Evolutionary conservation across 306 rosid genomes (phyloP), one percentile per base, ranked within the genome.

Genomic region (Notholithocarpus densiflorus): DNA sequence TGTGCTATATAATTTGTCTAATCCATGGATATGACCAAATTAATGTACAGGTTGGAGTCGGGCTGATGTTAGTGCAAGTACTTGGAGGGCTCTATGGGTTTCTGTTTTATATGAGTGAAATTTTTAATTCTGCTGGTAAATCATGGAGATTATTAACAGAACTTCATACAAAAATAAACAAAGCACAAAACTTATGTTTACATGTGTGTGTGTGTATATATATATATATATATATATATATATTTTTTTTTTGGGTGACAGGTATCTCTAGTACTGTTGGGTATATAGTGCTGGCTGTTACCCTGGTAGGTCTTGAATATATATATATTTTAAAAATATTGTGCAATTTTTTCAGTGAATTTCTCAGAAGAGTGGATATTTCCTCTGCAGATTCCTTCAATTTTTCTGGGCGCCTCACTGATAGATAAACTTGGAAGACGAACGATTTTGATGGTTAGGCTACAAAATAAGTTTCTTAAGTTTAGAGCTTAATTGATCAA

Each of bases 81-180:
- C 53, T 75, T 6, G 78, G 80, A 24, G 78, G 83, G 4, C 52
- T 80, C 45, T 34, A 17, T 70, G 80, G 77, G 32, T 20, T 74
- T 79, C 12, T 32, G 7, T 74, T 23, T 56, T 75, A 79, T 53
- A 66, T 62, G 12, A 61, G 77, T 60, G 64, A 68, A 48, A 78
- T 83, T 54, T 34, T 83, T 23, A 48, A 69, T 15, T 56, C 74
- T 3, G 77, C 83, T 0, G 83, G 86, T 83, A 74, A 27, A 77
- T 9, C 31, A 21, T 23, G 12, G 66, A 23, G 17, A 59, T 7
- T 57, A 21, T 6, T 23, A 4, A 21, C 32, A 10, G 17, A 21
- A 48, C 53, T 48, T 48, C 14, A 48, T 59, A 23, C 53, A 20
- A 21, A 20, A 20, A 11, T 3, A 23, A 59, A 23, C 2, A 21